Percentiles rank a stretch among this genome's conserved stretches.
Evolutionary conservation across 148 eudicot genomes (phyloP).

Genomic region (Linanthus parryae): DNA sequence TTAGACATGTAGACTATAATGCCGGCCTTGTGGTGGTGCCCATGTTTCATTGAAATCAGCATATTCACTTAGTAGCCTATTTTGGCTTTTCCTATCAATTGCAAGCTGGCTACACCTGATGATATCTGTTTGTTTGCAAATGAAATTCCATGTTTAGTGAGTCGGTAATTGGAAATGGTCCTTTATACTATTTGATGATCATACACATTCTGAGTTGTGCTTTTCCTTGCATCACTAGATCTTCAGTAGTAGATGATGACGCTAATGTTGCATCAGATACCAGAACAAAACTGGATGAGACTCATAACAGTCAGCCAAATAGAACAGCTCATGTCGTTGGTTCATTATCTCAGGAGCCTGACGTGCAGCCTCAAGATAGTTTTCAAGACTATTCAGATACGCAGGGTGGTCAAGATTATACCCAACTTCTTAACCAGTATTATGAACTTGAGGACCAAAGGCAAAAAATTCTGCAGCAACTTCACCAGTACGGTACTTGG

Average conservation of each 20-base stretch:
- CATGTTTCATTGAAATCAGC: no score
- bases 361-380: constrained; percentile 20
- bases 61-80: no score
- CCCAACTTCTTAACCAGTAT: constrained; percentile 48
- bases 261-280: constrained; percentile 14
- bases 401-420: constrained; percentile 45
- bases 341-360: constrained; percentile 18
- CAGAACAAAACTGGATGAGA: constrained; percentile 23
- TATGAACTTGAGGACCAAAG: constrained; percentile 78
- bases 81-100: no score
- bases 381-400: constrained; percentile 21
- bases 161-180: background rate
- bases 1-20: no score
- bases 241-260: constrained; percentile 20
- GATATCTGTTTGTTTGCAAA: no score
- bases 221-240: constrained; percentile 17
- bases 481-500: constrained; percentile 49
- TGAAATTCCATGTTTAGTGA: background rate
- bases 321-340: constrained; percentile 19
- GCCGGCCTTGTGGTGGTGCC: no score
- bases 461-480: constrained; percentile 59
- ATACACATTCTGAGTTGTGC: constrained; percentile 11
- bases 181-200: background rate
- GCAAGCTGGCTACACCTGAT: no score
- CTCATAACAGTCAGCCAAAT: constrained; percentile 10